These are phyloP conservation scores for Pouteria glomerata DNA, from an alignment of 148 eudicot genomes.

Conservation along the genomic window DNA sequence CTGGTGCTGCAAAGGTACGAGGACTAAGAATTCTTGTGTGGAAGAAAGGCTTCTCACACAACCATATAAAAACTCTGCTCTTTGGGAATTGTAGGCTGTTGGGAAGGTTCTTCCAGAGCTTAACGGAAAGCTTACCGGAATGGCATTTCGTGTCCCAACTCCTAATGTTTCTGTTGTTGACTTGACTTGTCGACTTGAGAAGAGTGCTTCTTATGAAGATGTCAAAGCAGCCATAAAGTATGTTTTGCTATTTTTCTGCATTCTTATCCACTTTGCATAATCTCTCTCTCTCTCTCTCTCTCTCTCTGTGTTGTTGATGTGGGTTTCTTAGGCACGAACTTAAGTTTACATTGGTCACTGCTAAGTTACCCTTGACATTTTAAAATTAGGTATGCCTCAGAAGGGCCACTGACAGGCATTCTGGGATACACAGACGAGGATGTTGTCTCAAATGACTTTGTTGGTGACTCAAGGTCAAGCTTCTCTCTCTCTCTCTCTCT, in stretches of 20 bases:
- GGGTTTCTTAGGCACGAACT: background rate
- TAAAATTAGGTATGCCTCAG: slow-evolving; percentile 63
- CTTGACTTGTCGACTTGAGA: slow-evolving; percentile 86
- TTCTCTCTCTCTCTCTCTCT: background rate
- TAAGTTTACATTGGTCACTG: background rate
- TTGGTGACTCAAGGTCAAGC: slow-evolving; percentile 83
- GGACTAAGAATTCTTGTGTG: background rate
- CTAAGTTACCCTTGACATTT: background rate
- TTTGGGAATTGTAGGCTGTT: slow-evolving; percentile 60
- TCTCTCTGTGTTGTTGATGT: background rate
- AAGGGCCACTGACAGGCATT: slow-evolving; percentile 85
- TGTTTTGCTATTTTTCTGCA: slow-evolving; percentile 7
- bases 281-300: too few species aligned
- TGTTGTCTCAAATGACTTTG: slow-evolving; percentile 95
- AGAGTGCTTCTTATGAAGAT: slow-evolving; percentile 84
- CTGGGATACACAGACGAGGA: slow-evolving; percentile 97
- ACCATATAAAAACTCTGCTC: background rate
- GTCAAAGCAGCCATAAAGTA: slow-evolving; percentile 94
- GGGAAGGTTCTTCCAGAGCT: slow-evolving; percentile 97
- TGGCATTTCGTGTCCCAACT: slow-evolving; percentile 97
- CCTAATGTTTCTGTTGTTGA: slow-evolving; percentile 96
- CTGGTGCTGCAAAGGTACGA: slow-evolving; percentile 96
- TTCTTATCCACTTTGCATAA: background rate
- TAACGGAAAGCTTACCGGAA: slow-evolving; percentile 95
- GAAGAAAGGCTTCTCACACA: background rate